Conservation (phyloP, 2,329 filamentous ascomycete species). For the Fusarium udum region DNA sequence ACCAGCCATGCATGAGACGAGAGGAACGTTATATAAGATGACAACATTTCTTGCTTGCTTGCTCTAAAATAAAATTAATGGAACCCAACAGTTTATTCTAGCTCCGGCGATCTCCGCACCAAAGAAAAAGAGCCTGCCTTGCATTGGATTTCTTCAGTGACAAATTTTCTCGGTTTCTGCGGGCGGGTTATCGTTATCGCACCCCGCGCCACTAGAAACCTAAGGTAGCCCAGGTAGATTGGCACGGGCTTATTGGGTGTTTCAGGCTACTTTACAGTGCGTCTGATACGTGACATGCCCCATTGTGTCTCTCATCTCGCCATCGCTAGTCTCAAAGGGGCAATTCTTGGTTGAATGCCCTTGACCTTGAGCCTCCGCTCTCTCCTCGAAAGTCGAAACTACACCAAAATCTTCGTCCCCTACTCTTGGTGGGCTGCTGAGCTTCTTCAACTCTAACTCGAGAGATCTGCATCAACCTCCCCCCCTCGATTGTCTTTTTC, state of each 20-base stretch:
- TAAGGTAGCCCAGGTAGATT: not conserved
- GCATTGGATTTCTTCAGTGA: not conserved
- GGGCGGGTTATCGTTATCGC: slow-evolving; percentile 54
- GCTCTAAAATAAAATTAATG: not conserved
- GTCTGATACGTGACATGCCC: slow-evolving; percentile 5
- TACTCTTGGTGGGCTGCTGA: slow-evolving; percentile 32
- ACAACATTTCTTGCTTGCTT: not conserved
- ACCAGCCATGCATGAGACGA: not conserved
- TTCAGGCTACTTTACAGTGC: slow-evolving; percentile 18
- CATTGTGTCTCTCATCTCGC: slow-evolving; percentile 20
- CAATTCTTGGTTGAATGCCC: not conserved
- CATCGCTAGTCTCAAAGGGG: slow-evolving; percentile 14
- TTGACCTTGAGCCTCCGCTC: slow-evolving; percentile 24
- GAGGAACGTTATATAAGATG: not conserved
- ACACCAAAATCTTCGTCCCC: slow-evolving; percentile 26
- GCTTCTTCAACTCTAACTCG: slow-evolving; percentile 31
- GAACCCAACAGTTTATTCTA: not conserved
- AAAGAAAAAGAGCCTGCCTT: not conserved
- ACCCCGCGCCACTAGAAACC: slow-evolving; percentile 45
- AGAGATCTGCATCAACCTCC: slow-evolving; percentile 3
- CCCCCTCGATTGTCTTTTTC: not conserved
- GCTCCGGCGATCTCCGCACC: slow-evolving; percentile 11
- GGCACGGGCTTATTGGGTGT: slow-evolving; percentile 12
- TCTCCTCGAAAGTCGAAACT: slow-evolving; percentile 19
- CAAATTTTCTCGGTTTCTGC: not conserved